Base-by-base conservation (phyloP, 208 protist genomes). In the Naegleria fowleri region DNA sequence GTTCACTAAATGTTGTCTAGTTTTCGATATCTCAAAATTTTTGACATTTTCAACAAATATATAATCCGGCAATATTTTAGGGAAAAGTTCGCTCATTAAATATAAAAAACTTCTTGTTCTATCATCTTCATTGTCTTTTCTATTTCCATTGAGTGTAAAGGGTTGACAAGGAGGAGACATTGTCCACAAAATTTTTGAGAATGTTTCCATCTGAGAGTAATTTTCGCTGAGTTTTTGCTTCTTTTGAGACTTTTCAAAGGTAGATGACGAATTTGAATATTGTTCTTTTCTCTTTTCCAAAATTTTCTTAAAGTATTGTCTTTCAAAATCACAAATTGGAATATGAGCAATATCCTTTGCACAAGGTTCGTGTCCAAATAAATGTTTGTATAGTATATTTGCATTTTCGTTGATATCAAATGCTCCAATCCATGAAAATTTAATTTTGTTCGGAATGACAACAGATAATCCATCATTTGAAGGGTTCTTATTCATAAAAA, bases 121-220 rank as follows among this genome's bases (percentile, higher is more conserved):
- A 38, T 51, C 36, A 33, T 91, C 90, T 36, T 59, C 33, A 52
- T 5, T 19, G n/a, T 91, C 90, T 59, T 83, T 83, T 86, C 39
- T 41, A 51, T 89, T 87, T 38, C 59, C 90, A 25, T 41, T 51
- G 0, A 36, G 22, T 25, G 90, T 91, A 83, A 59, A 92, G 33
- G 91, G 91, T 83, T 92, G 91, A 67, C 91, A 92, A 86, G 91
- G 91, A 25, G 91, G 91, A 6, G 67, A 90, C 86, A 92, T 91
- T 5, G 88, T 90, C 91, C 91, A 92, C 83, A 51, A 19, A 0
- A 86, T n/a, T 86, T 84, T 84, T 84, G 25, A 48, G 19, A 2
- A 43, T 86, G 16, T 16, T 86, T 15, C n/a, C 38, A 19, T 85
- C n/a, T 48, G 43, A 48, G 43, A 48, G 43, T 48, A 7, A 48